phyloP scores from a whole-genome alignment of 768 basidiomycete genomes.

The Xerocomus spinulosus region DNA sequence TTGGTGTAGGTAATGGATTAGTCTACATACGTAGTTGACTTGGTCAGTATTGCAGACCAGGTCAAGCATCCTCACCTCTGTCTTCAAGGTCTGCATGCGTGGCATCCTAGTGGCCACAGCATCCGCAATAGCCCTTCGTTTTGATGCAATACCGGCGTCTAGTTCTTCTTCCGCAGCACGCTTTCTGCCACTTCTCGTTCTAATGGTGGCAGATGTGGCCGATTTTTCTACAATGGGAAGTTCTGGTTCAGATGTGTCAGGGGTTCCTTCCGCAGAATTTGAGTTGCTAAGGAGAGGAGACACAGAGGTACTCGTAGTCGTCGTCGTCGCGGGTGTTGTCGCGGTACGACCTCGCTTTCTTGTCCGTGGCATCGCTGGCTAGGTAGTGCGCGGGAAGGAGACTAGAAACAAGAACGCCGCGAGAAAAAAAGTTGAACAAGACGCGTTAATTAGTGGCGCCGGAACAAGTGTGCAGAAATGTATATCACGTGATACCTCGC shows the following conservation, averaged over 20 bases:
- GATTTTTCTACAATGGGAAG: constrained; percentile 3
- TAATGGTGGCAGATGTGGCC: neutral
- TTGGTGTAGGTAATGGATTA: neutral
- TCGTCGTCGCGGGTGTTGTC: constrained; percentile 23
- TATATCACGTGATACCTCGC: constrained; percentile 20
- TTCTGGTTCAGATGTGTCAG: constrained; percentile 45
- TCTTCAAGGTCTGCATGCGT: constrained; percentile 6
- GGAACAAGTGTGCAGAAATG: constrained; percentile 5
- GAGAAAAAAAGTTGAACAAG: constrained; percentile 16
- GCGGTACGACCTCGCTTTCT: constrained; percentile 14
- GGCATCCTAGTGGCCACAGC: constrained; percentile 21
- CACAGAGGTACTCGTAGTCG: constrained; percentile 37
- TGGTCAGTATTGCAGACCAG: constrained; percentile 10
- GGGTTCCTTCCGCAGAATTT: constrained; percentile 48
- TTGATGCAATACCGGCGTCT: constrained; percentile 22
- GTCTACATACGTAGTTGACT: constrained; percentile 15
- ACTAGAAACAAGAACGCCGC: constrained; percentile 10
- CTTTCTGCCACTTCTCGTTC: constrained; percentile 21
- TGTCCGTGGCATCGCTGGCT: constrained; percentile 19
- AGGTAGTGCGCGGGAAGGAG: neutral
- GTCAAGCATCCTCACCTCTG: constrained; percentile 23
- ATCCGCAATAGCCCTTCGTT: constrained; percentile 33
- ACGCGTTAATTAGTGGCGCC: constrained; percentile 29
- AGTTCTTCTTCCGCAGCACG: constrained; percentile 35
- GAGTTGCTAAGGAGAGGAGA: constrained; percentile 51